Conservation (phyloP, 2,329 filamentous ascomycete species). For the Xylaria sp. region DNA sequence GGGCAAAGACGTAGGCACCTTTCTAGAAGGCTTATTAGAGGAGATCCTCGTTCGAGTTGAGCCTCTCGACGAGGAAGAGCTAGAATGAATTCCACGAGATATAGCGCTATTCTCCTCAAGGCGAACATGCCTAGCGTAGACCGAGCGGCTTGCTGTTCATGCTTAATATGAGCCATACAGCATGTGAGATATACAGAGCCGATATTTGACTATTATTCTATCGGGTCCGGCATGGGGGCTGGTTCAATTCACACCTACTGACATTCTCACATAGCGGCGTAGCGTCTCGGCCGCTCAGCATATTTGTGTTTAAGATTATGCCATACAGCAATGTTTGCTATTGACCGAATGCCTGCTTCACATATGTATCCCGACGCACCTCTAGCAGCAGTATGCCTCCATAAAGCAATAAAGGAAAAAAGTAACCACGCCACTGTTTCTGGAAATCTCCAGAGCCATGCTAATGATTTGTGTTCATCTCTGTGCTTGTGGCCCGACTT, state of each 20-base stretch:
- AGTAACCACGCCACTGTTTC: constrained; percentile 4
- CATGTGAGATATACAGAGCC: constrained; percentile 2
- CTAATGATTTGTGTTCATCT: not conserved
- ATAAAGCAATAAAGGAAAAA: not conserved
- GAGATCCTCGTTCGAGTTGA: constrained; percentile 93
- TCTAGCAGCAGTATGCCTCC: not conserved
- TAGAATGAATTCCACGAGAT: constrained; percentile 8
- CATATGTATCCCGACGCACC: constrained; percentile 1
- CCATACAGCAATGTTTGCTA: constrained; percentile 8
- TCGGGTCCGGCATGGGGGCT: not conserved
- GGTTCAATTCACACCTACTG: not conserved
- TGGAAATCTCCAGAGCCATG: not conserved
- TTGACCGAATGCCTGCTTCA: not conserved
- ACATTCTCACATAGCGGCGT: not conserved
- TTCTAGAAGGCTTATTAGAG: constrained; percentile 90
- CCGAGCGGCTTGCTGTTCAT: constrained; percentile 1
- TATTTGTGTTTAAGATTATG: constrained; percentile 17
- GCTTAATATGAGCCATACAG: not conserved
- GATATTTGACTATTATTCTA: not conserved
- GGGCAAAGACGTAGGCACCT: constrained; percentile 87
- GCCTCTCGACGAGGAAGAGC: constrained; percentile 76
- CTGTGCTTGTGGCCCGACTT: not conserved
- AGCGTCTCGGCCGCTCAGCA: not conserved
- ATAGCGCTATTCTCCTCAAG: not conserved
- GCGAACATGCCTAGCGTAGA: constrained; percentile 7